phyloP scores from a whole-genome alignment of 352 stramenopile genomes.

The Globisporangium acanthophoron region DNA sequence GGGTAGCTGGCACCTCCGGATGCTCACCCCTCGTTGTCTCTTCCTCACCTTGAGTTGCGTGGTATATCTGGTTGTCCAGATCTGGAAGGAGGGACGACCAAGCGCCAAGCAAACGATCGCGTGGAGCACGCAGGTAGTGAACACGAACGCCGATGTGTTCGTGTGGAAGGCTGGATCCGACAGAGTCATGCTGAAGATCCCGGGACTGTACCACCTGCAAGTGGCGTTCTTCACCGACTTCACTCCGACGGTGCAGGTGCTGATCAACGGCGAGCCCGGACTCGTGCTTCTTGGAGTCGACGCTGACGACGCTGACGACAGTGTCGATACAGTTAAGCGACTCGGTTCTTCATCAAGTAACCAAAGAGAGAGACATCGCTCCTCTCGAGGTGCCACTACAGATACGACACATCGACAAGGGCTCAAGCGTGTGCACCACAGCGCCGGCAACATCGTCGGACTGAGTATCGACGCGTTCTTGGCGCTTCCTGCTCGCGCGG shows the following conservation, averaged over 20 bases:
- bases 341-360: not conserved
- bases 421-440: constrained; percentile 40
- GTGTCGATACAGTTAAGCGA: not conserved
- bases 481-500: constrained; percentile 41
- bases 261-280: constrained; percentile 59
- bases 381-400: too few relatives aligned
- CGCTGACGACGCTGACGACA: not conserved
- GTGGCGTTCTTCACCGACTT: constrained; percentile 66
- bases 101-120: constrained; percentile 48
- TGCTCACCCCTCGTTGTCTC: too few relatives aligned
- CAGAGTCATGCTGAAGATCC: constrained; percentile 38
- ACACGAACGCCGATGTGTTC: constrained; percentile 64
- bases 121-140: constrained; percentile 66
- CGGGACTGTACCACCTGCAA: constrained; percentile 67
- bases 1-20: constrained; percentile 11
- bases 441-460: constrained; percentile 48
- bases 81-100: constrained; percentile 61
- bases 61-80: constrained; percentile 17
- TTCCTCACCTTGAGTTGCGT: not conserved
- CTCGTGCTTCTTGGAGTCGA: constrained; percentile 12
- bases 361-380: too few relatives aligned
- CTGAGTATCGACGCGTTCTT: constrained; percentile 50
- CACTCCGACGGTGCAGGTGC: constrained; percentile 40
- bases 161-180: constrained; percentile 52
- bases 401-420: too few relatives aligned